phyloP scores from a whole-genome alignment of 2,329 filamentous ascomycete species.

The Fusarium duplospermum region DNA sequence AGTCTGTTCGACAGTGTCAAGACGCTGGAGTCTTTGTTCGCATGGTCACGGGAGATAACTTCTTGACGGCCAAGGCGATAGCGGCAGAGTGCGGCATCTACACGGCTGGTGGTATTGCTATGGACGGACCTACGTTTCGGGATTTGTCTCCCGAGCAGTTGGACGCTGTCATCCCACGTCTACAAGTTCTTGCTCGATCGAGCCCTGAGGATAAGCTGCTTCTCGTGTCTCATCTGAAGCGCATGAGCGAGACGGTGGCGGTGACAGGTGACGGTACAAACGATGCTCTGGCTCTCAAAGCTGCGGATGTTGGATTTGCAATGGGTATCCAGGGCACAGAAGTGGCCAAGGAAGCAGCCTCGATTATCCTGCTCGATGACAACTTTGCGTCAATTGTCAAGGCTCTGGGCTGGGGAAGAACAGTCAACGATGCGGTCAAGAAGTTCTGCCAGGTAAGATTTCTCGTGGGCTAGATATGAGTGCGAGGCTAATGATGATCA shows the following conservation, averaged over 20 bases:
- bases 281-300: slow-evolving; percentile 73
- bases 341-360: slow-evolving; percentile 76
- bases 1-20: slow-evolving; percentile 70
- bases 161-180: slow-evolving; percentile 61
- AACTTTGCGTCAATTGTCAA: slow-evolving; percentile 76
- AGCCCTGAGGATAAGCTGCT: slow-evolving; percentile 70
- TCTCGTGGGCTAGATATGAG: too few relatives aligned
- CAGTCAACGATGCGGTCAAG: slow-evolving; percentile 75
- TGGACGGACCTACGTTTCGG: slow-evolving; percentile 73
- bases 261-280: slow-evolving; percentile 77
- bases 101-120: slow-evolving; percentile 70
- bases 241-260: slow-evolving; percentile 67
- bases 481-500: slow-evolving; percentile 33
- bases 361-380: slow-evolving; percentile 75
- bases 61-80: slow-evolving; percentile 72
- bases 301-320: slow-evolving; percentile 75
- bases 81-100: slow-evolving; percentile 73
- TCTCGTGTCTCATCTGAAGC: slow-evolving; percentile 65
- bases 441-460: slow-evolving; percentile 71
- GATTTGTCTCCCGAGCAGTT: slow-evolving; percentile 65
- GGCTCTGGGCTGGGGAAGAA: slow-evolving; percentile 75
- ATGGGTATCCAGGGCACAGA: slow-evolving; percentile 77
- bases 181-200: slow-evolving; percentile 66
- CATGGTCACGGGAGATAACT: slow-evolving; percentile 65
- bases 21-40: slow-evolving; percentile 72